These are phyloP conservation scores for Setomelanomma holmii DNA, from an alignment of 2,329 filamentous ascomycete genomes.

Conservation along the genomic window DNA sequence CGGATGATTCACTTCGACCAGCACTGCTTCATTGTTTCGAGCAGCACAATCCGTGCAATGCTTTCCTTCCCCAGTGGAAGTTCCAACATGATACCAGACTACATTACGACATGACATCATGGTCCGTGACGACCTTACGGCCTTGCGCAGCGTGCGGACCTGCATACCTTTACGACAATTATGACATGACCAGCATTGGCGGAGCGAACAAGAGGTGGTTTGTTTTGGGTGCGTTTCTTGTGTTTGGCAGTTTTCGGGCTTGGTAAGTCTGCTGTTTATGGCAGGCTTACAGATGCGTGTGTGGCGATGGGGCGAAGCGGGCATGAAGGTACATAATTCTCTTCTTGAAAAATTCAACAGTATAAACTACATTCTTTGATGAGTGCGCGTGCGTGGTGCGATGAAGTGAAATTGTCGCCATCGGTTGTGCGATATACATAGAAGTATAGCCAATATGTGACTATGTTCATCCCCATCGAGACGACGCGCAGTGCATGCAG, in stretches of 20 bases:
- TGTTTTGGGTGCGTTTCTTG: slow-evolving; percentile 14
- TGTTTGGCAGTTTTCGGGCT: slow-evolving; percentile 1
- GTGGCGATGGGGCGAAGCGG: not conserved
- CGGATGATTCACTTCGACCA: slow-evolving; percentile 15
- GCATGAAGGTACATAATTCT: slow-evolving; percentile 3
- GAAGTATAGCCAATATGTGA: no score
- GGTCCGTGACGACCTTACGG: slow-evolving; percentile 26
- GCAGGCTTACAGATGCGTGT: slow-evolving; percentile 1
- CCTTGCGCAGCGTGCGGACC: slow-evolving; percentile 12
- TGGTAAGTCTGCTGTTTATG: not conserved
- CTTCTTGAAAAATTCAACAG: not conserved
- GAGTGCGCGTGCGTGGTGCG: no score
- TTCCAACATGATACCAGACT: slow-evolving; percentile 40
- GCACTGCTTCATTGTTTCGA: slow-evolving; percentile 12
- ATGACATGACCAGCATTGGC: slow-evolving; percentile 47
- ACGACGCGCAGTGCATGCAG: not conserved
- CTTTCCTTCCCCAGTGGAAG: slow-evolving; percentile 23
- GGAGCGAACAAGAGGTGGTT: slow-evolving; percentile 31
- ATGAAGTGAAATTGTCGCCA: not conserved
- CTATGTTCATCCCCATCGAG: not conserved
- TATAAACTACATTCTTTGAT: slow-evolving; percentile 1
- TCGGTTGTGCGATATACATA: no score
- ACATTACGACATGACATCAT: slow-evolving; percentile 38
- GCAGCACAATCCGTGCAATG: not conserved
- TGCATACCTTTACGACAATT: slow-evolving; percentile 42